These are phyloP conservation scores for Eucalyptus marginata DNA, from an alignment of 345 rosid genomes.

Conservation along the genomic window DNA sequence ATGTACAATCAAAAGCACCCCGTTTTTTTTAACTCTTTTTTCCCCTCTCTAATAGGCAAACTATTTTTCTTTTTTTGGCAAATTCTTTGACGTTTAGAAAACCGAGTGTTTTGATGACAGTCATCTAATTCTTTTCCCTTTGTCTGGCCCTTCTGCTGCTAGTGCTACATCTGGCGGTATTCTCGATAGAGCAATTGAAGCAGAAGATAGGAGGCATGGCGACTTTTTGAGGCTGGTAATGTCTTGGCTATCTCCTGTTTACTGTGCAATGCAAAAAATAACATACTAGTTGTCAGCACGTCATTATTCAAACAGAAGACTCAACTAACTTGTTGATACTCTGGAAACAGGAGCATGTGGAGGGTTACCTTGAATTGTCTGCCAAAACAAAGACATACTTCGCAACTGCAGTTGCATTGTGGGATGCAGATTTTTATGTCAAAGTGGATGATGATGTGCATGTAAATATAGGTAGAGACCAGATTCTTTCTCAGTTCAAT, in stretches of 20 bases:
- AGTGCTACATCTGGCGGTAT: slow-evolving; percentile 95
- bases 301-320: not conserved
- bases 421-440: slow-evolving; percentile 98
- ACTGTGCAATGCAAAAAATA: not conserved
- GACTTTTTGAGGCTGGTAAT: slow-evolving; percentile 93
- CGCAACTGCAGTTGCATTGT: slow-evolving; percentile 70
- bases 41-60: not conserved
- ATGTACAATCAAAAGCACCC: not conserved
- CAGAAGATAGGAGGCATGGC: slow-evolving; percentile 88
- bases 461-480: slow-evolving; percentile 73
- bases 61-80: not conserved
- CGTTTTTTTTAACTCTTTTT: not conserved
- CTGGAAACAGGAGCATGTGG: slow-evolving; percentile 76
- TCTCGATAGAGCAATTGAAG: slow-evolving; percentile 92
- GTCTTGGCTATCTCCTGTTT: not conserved
- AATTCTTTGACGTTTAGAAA: not conserved
- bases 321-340: not conserved
- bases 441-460: slow-evolving; percentile 98
- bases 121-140: not conserved
- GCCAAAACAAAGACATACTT: slow-evolving; percentile 88
- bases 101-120: not conserved
- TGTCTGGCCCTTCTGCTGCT: not conserved
- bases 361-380: slow-evolving; percentile 95
- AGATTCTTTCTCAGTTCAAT: not conserved
- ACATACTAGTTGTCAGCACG: not conserved